Evolutionary conservation across 2,329 filamentous ascomycete genomes (phyloP).

Genomic region (Metarhizium rileyi): DNA sequence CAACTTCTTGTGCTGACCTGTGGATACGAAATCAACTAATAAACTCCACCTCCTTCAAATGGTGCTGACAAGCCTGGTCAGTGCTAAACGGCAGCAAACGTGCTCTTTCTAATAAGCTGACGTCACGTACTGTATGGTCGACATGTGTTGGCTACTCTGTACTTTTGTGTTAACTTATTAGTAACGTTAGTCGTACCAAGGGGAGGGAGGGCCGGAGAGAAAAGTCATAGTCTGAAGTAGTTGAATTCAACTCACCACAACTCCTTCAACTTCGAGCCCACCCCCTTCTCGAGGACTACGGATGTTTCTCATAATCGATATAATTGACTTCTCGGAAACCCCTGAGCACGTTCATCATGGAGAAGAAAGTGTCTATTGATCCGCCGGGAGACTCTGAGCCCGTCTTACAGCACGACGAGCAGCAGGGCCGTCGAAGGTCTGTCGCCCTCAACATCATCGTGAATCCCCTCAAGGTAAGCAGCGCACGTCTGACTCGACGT

Average conservation of each 20-base stretch:
- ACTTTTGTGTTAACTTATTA: too few species aligned
- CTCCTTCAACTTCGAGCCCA: neutral
- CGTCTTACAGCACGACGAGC: neutral
- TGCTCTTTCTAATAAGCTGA: too few species aligned
- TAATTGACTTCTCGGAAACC: neutral
- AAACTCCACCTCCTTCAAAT: neutral
- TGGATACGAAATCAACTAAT: neutral
- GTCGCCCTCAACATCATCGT: conserved; percentile 22
- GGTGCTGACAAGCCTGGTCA: neutral
- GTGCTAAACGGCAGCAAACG: neutral
- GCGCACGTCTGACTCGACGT: neutral
- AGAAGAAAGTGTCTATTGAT: conserved; percentile 8
- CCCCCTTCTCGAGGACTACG: neutral
- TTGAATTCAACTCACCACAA: too few species aligned
- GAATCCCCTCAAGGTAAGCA: conserved; percentile 21
- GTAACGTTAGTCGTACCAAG: too few species aligned
- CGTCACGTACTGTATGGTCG: too few species aligned
- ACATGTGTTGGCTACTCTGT: too few species aligned
- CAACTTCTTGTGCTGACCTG: neutral
- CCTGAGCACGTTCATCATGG: conserved; percentile 1
- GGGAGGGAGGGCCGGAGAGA: too few species aligned
- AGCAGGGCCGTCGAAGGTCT: conserved; percentile 13
- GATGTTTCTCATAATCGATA: neutral
- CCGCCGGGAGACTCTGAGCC: conserved; percentile 6
- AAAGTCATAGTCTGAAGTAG: too few species aligned